These are phyloP conservation scores for Tolypocladium inflatum DNA, from an alignment of 2,329 filamentous ascomycete species.

Conservation along the genomic window DNA sequence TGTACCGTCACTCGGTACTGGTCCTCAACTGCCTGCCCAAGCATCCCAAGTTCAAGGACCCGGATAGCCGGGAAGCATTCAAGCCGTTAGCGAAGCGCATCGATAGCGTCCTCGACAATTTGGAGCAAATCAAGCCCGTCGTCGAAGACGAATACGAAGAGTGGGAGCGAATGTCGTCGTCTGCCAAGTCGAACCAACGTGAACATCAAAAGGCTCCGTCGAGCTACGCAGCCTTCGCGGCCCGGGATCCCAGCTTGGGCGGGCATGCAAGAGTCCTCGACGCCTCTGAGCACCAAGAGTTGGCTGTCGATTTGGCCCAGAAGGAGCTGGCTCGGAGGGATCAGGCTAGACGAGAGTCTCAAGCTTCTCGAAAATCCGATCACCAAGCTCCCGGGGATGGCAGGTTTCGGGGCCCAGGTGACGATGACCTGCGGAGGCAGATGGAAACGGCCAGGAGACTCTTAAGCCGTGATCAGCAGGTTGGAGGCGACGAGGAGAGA, in stretches of 20 bases:
- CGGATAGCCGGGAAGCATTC: conserved; percentile 55
- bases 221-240: conserved; percentile 37
- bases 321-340: conserved; percentile 62
- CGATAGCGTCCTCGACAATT: conserved; percentile 51
- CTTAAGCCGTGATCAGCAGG: conserved; percentile 22
- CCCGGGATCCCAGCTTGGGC: conserved; percentile 51
- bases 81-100: conserved; percentile 39
- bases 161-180: conserved; percentile 48
- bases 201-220: conserved; percentile 11
- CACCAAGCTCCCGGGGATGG: not conserved
- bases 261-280: conserved; percentile 53
- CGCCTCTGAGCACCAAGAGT: conserved; percentile 60
- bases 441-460: conserved; percentile 43
- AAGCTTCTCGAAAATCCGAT: conserved; percentile 28
- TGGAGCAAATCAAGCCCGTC: conserved; percentile 72
- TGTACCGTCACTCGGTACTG: conserved; percentile 85
- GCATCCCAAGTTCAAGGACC: conserved; percentile 66
- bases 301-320: conserved; percentile 69
- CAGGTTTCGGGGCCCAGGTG: conserved; percentile 16
- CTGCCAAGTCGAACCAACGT: conserved; percentile 17
- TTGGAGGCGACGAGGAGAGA: conserved; percentile 15
- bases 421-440: conserved; percentile 36
- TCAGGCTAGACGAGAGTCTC: conserved; percentile 45
- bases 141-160: conserved; percentile 63
- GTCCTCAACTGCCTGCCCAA: conserved; percentile 63